Evolutionary conservation across 83 land plant species (phyloP), one percentile per base, ranked within the genome.

Genomic region (Diphasiastrum complanatum): DNA sequence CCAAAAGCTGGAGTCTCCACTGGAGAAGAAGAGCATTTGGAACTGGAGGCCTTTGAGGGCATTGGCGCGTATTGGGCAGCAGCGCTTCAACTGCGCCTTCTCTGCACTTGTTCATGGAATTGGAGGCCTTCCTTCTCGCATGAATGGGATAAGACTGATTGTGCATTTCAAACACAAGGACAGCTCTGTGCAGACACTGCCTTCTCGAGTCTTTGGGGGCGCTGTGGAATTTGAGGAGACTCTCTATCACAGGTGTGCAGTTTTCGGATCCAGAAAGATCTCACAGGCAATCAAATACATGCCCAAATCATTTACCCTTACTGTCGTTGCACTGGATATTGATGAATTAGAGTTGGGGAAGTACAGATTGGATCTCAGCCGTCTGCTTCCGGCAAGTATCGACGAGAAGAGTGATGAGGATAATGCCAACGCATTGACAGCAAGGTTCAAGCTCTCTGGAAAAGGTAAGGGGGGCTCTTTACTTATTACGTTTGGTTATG

Each of bases 31-130:
- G 16, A 48, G 73, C 20, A 20, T 67, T 30, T 74, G 77, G 77
- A 68, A 59, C 33, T 74, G 77, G 77, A 68, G 37, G 33, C 73
- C 77, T 11, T 43, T 74, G 29, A 58, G 77, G 2, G 72, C 73
- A 25, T 16, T 74, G 2, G 56, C 66, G 18, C 72, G 68, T 33
- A 68, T 74, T 2, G 74, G 73, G 16, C 73, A 74, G 47, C 71
- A 67, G 60, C 51, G 52, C 20, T 61, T 40, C 51, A 24, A 32
- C 52, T 61, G 66, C 16, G 20, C 45, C 22, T 74, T 74, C n/a
- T 68, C 66, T 0, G 73, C 66, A 1, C 73, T 59, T 45, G 72
- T 74, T 1, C 77, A 50, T 25, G 11, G 36, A 10, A 64, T 64
- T 4, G 66, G 49, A 16, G 22, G 32, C 3, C 32, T 64, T n/a